These are phyloP conservation scores for Raphanus hybrid DNA, from an alignment of 441 rosid species.

Conservation along the genomic window DNA sequence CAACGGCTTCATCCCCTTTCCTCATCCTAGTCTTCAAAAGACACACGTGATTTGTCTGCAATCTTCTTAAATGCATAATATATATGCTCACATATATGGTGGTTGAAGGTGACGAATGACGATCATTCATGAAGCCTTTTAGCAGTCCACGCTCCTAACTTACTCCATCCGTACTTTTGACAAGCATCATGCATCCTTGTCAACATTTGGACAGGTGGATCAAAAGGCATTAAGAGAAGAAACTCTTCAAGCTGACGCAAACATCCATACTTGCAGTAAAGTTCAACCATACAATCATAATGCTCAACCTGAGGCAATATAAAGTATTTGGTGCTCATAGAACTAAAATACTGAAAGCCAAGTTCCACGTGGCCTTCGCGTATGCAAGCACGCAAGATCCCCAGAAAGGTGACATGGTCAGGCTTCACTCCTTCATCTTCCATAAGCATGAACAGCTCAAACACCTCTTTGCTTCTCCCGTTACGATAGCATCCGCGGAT, in stretches of 20 bases:
- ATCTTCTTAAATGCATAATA: not conserved
- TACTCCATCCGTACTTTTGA: not conserved
- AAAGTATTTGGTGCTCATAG: slow-evolving; percentile 56
- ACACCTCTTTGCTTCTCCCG: slow-evolving; percentile 48
- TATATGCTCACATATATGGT: not conserved
- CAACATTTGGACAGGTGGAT: slow-evolving; percentile 34
- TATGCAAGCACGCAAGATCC: slow-evolving; percentile 69
- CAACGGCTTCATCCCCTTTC: not conserved
- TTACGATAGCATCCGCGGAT: not conserved
- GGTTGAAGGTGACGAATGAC: not conserved
- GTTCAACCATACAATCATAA: slow-evolving; percentile 70
- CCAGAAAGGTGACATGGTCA: slow-evolving; percentile 69
- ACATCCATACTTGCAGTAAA: slow-evolving; percentile 53
- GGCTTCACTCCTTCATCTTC: slow-evolving; percentile 65
- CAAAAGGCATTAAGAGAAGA: slow-evolving; percentile 65
- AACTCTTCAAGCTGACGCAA: slow-evolving; percentile 66
- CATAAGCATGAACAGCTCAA: slow-evolving; percentile 62
- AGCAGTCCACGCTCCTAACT: not conserved
- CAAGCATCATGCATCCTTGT: not conserved
- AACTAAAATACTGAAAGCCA: slow-evolving; percentile 58
- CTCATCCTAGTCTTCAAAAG: not conserved
- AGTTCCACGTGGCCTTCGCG: slow-evolving; percentile 54
- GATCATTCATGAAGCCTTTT: not conserved
- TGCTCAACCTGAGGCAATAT: slow-evolving; percentile 73
- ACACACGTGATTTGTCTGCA: not conserved